phyloP scores from a whole-genome alignment of 1,284 basidiomycete genomes.

The Inonotus obliquus region DNA sequence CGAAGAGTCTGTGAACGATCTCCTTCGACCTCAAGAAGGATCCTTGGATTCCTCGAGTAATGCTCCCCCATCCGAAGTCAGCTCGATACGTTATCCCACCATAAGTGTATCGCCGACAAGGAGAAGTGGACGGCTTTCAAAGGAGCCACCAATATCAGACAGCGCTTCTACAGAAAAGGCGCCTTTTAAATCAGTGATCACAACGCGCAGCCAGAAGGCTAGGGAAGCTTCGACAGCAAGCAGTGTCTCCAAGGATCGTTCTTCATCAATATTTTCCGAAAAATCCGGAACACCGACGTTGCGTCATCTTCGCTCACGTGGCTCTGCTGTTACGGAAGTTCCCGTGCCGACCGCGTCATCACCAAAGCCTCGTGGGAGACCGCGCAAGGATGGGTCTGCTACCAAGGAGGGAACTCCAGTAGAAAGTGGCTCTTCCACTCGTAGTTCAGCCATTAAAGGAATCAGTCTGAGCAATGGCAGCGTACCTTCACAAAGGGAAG shows the following conservation, averaged over 20 bases:
- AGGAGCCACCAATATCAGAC: slow-evolving; percentile 16
- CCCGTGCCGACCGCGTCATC: neutral
- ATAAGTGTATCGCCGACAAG: neutral
- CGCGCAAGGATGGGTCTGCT: slow-evolving; percentile 1
- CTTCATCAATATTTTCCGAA: neutral
- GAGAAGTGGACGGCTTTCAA: slow-evolving; percentile 8
- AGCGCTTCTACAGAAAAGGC: slow-evolving; percentile 23
- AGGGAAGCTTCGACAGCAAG: slow-evolving; percentile 27
- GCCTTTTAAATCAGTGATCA: slow-evolving; percentile 42
- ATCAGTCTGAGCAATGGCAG: slow-evolving; percentile 15
- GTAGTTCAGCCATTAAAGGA: neutral
- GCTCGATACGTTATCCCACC: neutral
- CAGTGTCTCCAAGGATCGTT: neutral
- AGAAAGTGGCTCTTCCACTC: neutral
- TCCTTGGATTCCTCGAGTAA: neutral
- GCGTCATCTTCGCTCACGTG: neutral
- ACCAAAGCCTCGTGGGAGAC: slow-evolving; percentile 12
- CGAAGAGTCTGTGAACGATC: slow-evolving; percentile 38
- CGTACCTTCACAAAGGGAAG: slow-evolving; percentile 21
- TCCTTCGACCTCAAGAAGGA: neutral
- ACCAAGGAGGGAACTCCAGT: slow-evolving; percentile 1
- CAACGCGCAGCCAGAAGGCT: slow-evolving; percentile 55
- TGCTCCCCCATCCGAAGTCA: neutral
- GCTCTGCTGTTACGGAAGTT: neutral
- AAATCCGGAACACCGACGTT: neutral